Evolutionary conservation across 371 early-diverging fungal species (phyloP).

Genomic region (Haplosporangium sp.): DNA sequence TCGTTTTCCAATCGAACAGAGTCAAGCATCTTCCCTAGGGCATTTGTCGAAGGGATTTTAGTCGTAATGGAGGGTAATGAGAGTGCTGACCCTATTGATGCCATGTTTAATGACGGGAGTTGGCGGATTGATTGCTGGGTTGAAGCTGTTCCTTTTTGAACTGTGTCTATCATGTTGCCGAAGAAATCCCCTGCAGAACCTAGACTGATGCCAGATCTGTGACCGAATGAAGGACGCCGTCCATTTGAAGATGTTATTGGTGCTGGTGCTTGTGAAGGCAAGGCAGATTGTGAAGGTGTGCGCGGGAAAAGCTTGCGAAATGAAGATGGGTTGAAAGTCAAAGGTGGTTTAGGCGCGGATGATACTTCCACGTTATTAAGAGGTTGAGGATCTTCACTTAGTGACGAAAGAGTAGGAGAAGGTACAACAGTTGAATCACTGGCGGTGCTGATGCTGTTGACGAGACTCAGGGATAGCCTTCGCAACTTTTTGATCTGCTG

Average conservation of each 20-base stretch:
- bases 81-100: constrained; percentile 16
- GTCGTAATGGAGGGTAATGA: constrained; percentile 12
- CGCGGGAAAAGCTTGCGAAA: constrained; percentile 28
- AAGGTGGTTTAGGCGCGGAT: neutral
- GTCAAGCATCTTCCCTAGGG: constrained; percentile 35
- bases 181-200: constrained; percentile 43
- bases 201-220: constrained; percentile 25
- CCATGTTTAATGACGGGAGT: constrained; percentile 34
- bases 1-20: constrained; percentile 29
- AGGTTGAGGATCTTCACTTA: constrained; percentile 9
- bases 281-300: constrained; percentile 8
- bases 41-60: constrained; percentile 18
- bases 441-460: constrained; percentile 27
- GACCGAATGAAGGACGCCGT: constrained; percentile 16
- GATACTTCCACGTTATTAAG: neutral
- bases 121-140: constrained; percentile 32
- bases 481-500: constrained; percentile 53
- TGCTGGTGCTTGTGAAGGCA: neutral
- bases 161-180: constrained; percentile 34
- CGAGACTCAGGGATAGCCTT: constrained; percentile 39
- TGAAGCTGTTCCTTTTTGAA: constrained; percentile 31
- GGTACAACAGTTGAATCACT: neutral
- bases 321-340: constrained; percentile 11
- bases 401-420: constrained; percentile 11
- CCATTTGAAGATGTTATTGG: neutral